Evolutionary conservation across 352 stramenopile genomes (phyloP), one percentile per base, ranked within the genome.

Genomic region (Phytophthora lateralis): DNA sequence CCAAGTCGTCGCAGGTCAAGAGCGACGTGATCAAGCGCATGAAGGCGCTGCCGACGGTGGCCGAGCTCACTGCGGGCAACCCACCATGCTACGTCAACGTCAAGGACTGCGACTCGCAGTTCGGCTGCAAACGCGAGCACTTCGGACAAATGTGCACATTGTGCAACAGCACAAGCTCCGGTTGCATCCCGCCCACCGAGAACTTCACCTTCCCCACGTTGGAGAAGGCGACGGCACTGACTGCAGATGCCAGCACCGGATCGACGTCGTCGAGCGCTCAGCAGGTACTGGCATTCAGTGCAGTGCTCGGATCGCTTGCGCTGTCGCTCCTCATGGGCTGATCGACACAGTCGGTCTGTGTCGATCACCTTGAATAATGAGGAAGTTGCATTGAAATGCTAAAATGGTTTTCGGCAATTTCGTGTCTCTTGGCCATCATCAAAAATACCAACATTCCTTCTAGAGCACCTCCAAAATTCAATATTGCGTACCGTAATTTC

Each of bases 21-120:
- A 66, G 50, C 12, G 30, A 48, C 2, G 60, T 71, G 30, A 43
- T 75, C 38, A 69, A 57, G 20, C 43, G 75, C 47, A 85, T 92
- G 60, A 52, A 74, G 41, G n/a, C 69, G 10, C 69, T 93, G 11
- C 78, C 80, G 27, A 81, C 62, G 0, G 44, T 82, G 29, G 58
- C 55, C 0, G 49, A 73, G 17, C 75, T 93, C 34, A 66, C 69
- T 0, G 59, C 54, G 1, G 54, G 54, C 11, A 92, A 93, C 55
- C 82, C 80, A 2, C 50, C 69, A 56, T 92, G 82, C 61, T 93
- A 89, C 59, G 43, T 75, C 34, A 93, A 89, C 53, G 61, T 83
- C 17, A 73, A 78, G 30, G 58, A 52, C 42, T 92, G 82, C 45
- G 71, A 66, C n/a, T 74, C 73, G 8, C 17, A 57, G 24, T 70